Conservation (phyloP, 352 stramenopile genomes). For the Globisporangium rhizosaccharum region DNA sequence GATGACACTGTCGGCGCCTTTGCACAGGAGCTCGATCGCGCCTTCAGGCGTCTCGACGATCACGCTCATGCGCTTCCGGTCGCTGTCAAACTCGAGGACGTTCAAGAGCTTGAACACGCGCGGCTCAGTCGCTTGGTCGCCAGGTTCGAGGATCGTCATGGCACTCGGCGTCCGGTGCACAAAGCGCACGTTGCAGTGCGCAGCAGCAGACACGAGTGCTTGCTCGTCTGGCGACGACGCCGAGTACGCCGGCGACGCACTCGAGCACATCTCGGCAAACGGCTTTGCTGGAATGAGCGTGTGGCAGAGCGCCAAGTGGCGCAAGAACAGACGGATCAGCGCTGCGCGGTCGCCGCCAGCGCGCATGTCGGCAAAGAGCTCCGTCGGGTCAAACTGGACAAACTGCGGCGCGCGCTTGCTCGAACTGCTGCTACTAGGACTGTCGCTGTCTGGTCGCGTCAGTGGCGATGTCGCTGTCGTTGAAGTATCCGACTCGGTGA, state of each 20-base stretch:
- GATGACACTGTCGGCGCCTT: slow-evolving; percentile 81
- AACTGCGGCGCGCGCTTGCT: slow-evolving; percentile 18
- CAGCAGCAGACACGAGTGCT: slow-evolving; percentile 65
- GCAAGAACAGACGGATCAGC: slow-evolving; percentile 54
- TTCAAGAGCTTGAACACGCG: slow-evolving; percentile 88
- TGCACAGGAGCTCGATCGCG: slow-evolving; percentile 62
- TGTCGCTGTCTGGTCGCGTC: no score
- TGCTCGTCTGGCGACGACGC: slow-evolving; percentile 81
- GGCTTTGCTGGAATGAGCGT: slow-evolving; percentile 72
- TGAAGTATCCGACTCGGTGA: slow-evolving; percentile 27
- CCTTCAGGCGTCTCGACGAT: slow-evolving; percentile 80
- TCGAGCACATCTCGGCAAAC: slow-evolving; percentile 69
- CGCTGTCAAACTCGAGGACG: slow-evolving; percentile 96
- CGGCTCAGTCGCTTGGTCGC: slow-evolving; percentile 18
- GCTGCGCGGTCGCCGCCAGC: slow-evolving; percentile 28
- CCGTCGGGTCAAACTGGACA: slow-evolving; percentile 67
- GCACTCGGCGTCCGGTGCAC: slow-evolving; percentile 61
- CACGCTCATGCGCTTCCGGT: slow-evolving; percentile 97
- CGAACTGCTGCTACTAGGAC: not conserved
- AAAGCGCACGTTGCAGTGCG: slow-evolving; percentile 75
- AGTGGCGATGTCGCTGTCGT: not conserved
- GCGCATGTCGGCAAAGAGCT: slow-evolving; percentile 56
- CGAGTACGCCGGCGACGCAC: slow-evolving; percentile 65
- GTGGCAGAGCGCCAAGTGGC: slow-evolving; percentile 78
- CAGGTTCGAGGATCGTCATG: slow-evolving; percentile 50